A percentile compares a stretch with the other conserved stretches of the same genome.
These are phyloP conservation scores for Rhodosorus marinus DNA, from an alignment of 23 red algal genomes.

Conservation along the genomic window DNA sequence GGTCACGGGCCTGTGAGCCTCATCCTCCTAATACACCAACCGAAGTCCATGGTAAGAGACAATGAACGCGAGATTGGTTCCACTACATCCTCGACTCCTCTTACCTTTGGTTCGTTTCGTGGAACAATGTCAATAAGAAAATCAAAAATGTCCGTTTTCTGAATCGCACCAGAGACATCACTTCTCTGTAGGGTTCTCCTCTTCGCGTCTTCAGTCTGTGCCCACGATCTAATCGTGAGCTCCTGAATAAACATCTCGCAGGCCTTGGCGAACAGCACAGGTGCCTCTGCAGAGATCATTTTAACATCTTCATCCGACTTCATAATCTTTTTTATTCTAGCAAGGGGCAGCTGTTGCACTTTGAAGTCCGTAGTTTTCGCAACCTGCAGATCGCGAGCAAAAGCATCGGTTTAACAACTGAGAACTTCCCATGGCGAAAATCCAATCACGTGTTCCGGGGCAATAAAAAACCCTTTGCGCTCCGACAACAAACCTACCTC, in stretches of 20 bases:
- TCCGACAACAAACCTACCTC: too few species aligned
- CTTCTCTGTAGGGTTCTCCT: slow-evolving; percentile 79
- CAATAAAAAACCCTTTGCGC: too few species aligned
- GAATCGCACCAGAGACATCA: slow-evolving; percentile 85
- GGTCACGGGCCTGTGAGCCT: too few species aligned
- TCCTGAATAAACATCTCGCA: slow-evolving; percentile 99
- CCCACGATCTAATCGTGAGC: slow-evolving; percentile 87
- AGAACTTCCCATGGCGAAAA: too few species aligned
- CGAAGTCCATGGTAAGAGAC: too few species aligned
- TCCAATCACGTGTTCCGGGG: too few species aligned
- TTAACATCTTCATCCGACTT: slow-evolving; percentile 99
- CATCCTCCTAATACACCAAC: too few species aligned
- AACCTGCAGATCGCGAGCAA: too few species aligned
- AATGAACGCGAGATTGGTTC: too few species aligned
- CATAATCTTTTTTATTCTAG: slow-evolving; percentile 99
- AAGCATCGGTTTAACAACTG: too few species aligned
- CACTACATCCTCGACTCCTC: too few species aligned
- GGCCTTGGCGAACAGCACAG: slow-evolving; percentile 91
- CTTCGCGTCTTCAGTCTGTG: slow-evolving; percentile 87
- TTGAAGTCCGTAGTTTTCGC: slow-evolving; percentile 81
- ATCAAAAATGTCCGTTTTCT: slow-evolving; percentile 99
- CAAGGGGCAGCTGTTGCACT: slow-evolving; percentile 87
- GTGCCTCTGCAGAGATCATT: slow-evolving; percentile 97
- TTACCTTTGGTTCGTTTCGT: too few species aligned
- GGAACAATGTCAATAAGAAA: slow-evolving; percentile 99